phyloP scores from a whole-genome alignment of 139 green algal genomes.

The Volvox reticuliferus region DNA sequence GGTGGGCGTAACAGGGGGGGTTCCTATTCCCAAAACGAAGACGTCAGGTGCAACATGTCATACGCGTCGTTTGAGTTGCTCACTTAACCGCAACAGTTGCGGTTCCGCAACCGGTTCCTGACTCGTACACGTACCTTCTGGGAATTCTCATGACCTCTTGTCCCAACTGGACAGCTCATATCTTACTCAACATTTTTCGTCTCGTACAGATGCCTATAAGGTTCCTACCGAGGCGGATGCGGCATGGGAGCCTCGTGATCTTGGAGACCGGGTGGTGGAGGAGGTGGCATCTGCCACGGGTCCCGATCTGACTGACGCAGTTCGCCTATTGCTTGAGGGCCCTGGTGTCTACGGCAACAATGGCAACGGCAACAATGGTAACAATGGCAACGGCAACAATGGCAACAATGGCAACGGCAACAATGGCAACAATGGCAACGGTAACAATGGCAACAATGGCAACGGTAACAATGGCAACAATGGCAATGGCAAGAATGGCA shows the following conservation, averaged over 20 bases:
- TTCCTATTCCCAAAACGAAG: too few relatives aligned
- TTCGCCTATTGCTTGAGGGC: not conserved
- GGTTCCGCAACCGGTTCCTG: too few relatives aligned
- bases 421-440: conserved; percentile 1
- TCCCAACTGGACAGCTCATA: too few relatives aligned
- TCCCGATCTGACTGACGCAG: not conserved
- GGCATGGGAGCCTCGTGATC: not conserved
- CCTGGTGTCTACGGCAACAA: not conserved
- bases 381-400: conserved; percentile 1
- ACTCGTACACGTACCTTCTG: too few relatives aligned
- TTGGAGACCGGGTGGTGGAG: not conserved
- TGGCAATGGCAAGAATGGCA: not conserved
- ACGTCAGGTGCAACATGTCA: too few relatives aligned
- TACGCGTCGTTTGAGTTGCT: too few relatives aligned
- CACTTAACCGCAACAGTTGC: too few relatives aligned
- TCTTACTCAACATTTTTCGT: too few relatives aligned
- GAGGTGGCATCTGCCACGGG: not conserved
- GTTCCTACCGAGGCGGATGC: conserved; percentile 3
- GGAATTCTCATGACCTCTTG: too few relatives aligned
- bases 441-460: conserved; percentile 1
- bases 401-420: conserved; percentile 11
- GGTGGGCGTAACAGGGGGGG: too few relatives aligned
- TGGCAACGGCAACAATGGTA: not conserved
- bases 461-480: conserved; percentile 7
- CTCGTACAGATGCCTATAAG: conserved; percentile 19